Evolutionary conservation across 306 rosid genomes (phyloP), one percentile per base, ranked within the genome.

Genomic region (Citrullus amarus): DNA sequence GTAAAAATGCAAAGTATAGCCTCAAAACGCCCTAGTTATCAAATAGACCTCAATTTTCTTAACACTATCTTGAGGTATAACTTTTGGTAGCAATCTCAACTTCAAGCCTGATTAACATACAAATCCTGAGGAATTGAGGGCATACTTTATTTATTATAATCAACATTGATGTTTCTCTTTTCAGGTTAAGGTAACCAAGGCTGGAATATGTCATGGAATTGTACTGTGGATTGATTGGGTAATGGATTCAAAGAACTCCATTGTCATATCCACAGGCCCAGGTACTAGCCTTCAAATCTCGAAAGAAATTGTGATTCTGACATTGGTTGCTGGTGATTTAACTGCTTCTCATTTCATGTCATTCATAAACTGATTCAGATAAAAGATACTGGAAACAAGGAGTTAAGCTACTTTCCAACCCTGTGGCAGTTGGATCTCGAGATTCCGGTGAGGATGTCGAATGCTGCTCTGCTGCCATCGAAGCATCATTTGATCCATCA

Each of bases 321-420:
- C 20, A 48, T 32, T 17, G 15, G 15, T 28, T 60, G 46, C 32
- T n/a, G 34, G 25, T 16, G 38, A 54, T 61, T 54, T 55, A 75
- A 56, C 51, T 57, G 11, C 30, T 77, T 12, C 28, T 38, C 66
- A 59, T 59, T n/a, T 39, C 53, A n/a, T 48, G 54, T 25, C 25
- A 66, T 65, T 25, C 25, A 66, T 65, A 54, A 25, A 65, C 79
- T 79, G 67, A 79, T 83, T 78, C 93, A 94, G 98, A 90, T 82
- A 90, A 86, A 66, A 92, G 96, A 84, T 85, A 86, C 50, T 94
- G 97, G 98, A 94, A 94, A 84, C 97, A 94, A 83, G 98, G 97
- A 81, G 87, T 94, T 57, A 92, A 89, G 95, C 96, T 94, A 84
- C 85, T 94, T 57, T 85, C 87, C 41, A 80, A 87, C 38, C 97